phyloP scores from a whole-genome alignment of 2,329 filamentous ascomycete genomes.

The Beauveria brongniartii region DNA sequence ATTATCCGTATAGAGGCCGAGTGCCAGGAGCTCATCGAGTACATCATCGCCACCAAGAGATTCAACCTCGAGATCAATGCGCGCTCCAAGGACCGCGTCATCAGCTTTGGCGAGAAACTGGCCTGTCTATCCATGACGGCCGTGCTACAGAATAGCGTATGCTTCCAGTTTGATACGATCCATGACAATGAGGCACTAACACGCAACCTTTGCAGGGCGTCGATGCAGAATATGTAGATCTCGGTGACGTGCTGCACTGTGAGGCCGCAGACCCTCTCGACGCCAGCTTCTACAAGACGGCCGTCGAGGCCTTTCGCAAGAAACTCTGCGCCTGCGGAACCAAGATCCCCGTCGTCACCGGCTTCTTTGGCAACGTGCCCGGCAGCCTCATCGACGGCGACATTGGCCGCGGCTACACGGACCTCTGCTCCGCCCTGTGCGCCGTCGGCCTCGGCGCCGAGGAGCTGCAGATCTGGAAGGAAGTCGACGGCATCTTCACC shows the following conservation, averaged over 20 bases:
- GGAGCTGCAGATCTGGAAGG: conserved; percentile 97
- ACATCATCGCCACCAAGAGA: conserved; percentile 53
- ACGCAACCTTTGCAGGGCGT: conserved; percentile 45
- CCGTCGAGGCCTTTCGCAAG: conserved; percentile 52
- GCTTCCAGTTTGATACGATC: not conserved
- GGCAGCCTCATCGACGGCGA: conserved; percentile 81
- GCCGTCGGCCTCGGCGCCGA: conserved; percentile 81
- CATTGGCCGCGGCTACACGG: conserved; percentile 92
- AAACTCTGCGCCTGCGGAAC: conserved; percentile 58
- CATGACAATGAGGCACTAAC: conserved; percentile 18
- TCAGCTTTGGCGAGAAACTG: conserved; percentile 92
- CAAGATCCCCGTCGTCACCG: conserved; percentile 73
- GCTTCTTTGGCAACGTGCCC: conserved; percentile 90
- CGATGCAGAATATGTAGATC: conserved; percentile 81
- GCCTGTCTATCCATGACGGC: conserved; percentile 88
- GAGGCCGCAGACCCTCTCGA: conserved; percentile 52
- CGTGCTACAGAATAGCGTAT: conserved; percentile 65
- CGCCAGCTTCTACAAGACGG: conserved; percentile 60
- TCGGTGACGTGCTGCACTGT: conserved; percentile 73
- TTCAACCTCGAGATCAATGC: conserved; percentile 70
- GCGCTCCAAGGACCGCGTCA: conserved; percentile 75
- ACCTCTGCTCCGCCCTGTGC: conserved; percentile 85
- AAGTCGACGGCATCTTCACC: conserved; percentile 91
- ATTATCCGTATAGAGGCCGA: conserved; percentile 63
- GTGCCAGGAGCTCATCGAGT: conserved; percentile 73